Evolutionary conservation across 2,329 filamentous ascomycete species (phyloP), one percentile per base, ranked within the genome.

Genomic region (Aspergillus sp.): DNA sequence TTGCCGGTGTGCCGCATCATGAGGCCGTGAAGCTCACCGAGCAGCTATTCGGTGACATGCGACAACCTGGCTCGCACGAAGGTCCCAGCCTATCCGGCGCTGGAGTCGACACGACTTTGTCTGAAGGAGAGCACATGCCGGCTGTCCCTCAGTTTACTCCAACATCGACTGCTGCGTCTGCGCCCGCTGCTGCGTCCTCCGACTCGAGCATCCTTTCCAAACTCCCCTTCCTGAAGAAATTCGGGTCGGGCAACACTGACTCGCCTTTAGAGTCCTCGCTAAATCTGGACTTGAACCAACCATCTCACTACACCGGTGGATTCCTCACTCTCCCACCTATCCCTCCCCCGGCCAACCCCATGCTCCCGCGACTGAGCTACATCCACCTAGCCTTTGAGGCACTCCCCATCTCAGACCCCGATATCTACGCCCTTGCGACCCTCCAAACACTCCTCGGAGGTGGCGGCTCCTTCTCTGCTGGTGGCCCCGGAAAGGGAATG

Each of bases 401-500:
- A 24, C 85, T 97, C 2, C 91, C 93, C 52, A 95, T 99, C 70
- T 87, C 85, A 20, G 93, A 90, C 3, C 87, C 91, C 12, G 93
- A 98, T 72, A 97, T 99, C 68, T 99, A 98, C 78, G 93, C 95
- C 17, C 87, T 98, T 44, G 95, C 95, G 6, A 96, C 93, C 0
- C 83, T 99, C 1, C 96, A 98, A 76, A 98, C 92, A 1, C 88
- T 99, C 9, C 90, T 99, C 34, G 95, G 95, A 57, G 95, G 95
- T 48, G 95, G 95, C 48, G 95, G 95, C 22, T 97, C 93, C 55
- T 99, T 99, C 80, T 96, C 91, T 15, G 95, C 95, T 53, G 95
- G 95, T 67, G 95, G 95, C 0, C 95, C 95, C 4, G 95, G 95
- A 53, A 99, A 99, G 80, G 95, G 95, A 74, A 99, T 99, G 95